A percentile compares a stretch with the other conserved stretches of the same genome.
These are phyloP conservation scores for Starmerella scarabaei DNA, from an alignment of 805 yeast species.

Conservation along the genomic window DNA sequence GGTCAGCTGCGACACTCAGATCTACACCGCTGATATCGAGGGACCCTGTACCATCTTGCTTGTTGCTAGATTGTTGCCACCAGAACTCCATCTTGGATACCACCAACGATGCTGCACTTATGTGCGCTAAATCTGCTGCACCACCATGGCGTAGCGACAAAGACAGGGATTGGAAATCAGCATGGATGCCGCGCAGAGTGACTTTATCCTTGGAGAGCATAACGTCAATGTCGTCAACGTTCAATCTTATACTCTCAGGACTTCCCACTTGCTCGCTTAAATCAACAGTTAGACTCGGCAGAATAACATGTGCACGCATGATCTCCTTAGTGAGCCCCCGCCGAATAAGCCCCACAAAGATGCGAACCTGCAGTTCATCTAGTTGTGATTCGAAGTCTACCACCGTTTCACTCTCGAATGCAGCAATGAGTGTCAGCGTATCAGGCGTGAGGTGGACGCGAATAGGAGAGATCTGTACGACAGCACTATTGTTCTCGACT, in stretches of 20 bases:
- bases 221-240: conserved; percentile 12
- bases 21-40: conserved; percentile 16
- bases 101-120: conserved; percentile 23
- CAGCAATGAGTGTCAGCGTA: conserved; percentile 31
- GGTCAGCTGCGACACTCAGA: conserved; percentile 11
- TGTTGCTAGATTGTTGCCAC: conserved; percentile 19
- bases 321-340: neutral
- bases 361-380: conserved; percentile 52
- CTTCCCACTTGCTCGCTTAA: conserved; percentile 26
- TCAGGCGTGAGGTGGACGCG: conserved; percentile 37
- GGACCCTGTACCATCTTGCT: conserved; percentile 13
- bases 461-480: conserved; percentile 42
- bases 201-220: conserved; percentile 2
- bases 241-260: conserved; percentile 5
- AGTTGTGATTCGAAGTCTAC: conserved; percentile 38
- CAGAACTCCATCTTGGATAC: conserved; percentile 27
- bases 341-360: conserved; percentile 35
- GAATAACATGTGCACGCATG: conserved; percentile 25
- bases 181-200: conserved; percentile 6
- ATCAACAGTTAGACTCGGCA: conserved; percentile 34
- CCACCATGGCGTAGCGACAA: conserved; percentile 18
- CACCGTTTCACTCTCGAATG: conserved; percentile 28
- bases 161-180: conserved; percentile 17
- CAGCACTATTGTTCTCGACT: conserved; percentile 35
- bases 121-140: conserved; percentile 6